Evolutionary conservation across 129 eudicot species (phyloP).

Genomic region (Flaveria ramosissima): DNA sequence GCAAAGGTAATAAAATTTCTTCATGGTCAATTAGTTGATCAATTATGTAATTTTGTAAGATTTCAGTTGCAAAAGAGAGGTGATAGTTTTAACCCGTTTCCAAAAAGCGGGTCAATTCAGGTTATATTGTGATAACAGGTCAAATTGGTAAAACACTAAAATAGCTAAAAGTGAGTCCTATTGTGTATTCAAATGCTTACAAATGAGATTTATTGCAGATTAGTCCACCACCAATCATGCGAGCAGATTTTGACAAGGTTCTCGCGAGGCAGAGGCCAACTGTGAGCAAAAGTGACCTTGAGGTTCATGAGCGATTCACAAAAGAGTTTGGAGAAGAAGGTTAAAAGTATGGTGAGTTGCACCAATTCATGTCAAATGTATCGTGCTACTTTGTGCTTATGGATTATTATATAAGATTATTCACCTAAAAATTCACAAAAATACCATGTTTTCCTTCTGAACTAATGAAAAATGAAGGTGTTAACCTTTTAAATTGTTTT

Average conservation of each 20-base stretch:
- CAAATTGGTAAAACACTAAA: not conserved
- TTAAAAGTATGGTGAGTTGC: constrained; percentile 37
- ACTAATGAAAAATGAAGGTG: constrained; percentile 26
- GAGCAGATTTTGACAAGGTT: constrained; percentile 86
- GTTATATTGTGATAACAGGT: not conserved
- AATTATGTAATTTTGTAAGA: not conserved
- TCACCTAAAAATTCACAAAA: constrained; percentile 21
- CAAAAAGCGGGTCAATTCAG: not conserved
- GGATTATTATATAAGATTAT: constrained; percentile 30
- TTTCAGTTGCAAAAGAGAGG: not conserved
- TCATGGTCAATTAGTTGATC: not conserved
- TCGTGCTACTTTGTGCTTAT: constrained; percentile 16
- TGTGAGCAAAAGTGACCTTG: constrained; percentile 96
- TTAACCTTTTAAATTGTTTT: constrained; percentile 9
- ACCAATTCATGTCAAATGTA: constrained; percentile 32
- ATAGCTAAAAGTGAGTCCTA: not conserved
- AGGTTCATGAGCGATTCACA: constrained; percentile 90
- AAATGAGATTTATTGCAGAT: constrained; percentile 52
- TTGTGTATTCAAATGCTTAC: not conserved
- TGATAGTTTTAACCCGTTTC: not conserved
- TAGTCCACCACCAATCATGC: constrained; percentile 84
- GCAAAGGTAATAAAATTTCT: constrained; percentile 53
- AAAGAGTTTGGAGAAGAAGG: constrained; percentile 99
- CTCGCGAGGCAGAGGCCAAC: constrained; percentile 92
- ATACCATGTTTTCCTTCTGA: constrained; percentile 18